A percentile compares a stretch with the other conserved stretches of the same genome.
phyloP scores from a whole-genome alignment of 1,139 yeast species.

The Yamadazyma diddensiae region DNA sequence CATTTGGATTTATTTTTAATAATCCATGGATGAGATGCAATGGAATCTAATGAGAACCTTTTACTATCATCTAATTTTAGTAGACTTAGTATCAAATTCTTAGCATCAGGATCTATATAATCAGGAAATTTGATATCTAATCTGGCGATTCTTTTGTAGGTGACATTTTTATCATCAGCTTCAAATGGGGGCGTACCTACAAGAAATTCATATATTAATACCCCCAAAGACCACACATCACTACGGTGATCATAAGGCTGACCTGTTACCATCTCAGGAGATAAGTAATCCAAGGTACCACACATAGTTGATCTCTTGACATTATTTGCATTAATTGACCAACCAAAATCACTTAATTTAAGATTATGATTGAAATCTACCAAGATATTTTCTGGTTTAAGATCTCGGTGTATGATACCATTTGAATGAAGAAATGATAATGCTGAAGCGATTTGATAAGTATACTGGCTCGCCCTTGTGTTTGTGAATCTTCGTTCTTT shows the following conservation, averaged over 20 bases:
- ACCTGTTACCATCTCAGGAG: constrained; percentile 94
- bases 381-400: constrained; percentile 88
- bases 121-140: constrained; percentile 76
- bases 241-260: constrained; percentile 75
- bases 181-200: constrained; percentile 94
- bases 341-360: constrained; percentile 91
- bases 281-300: constrained; percentile 90
- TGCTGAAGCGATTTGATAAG: constrained; percentile 81
- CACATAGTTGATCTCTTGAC: constrained; percentile 75
- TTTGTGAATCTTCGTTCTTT: constrained; percentile 64
- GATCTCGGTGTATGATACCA: constrained; percentile 84
- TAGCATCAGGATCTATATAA: constrained; percentile 69
- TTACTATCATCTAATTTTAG: constrained; percentile 67
- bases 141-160: constrained; percentile 73
- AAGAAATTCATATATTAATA: constrained; percentile 78
- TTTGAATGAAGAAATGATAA: constrained; percentile 72
- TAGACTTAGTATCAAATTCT: constrained; percentile 61
- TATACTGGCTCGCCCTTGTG: constrained; percentile 70
- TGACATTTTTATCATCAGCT: constrained; percentile 67
- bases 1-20: constrained; percentile 52
- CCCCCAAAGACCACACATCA: constrained; percentile 93
- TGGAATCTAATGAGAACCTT: constrained; percentile 59
- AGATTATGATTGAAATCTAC: constrained; percentile 69
- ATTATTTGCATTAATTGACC: constrained; percentile 60
- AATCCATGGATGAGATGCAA: constrained; percentile 83